Evolutionary conservation across 371 early-diverging fungal species (phyloP).

Genomic region (Astathelohania contejeani): DNA sequence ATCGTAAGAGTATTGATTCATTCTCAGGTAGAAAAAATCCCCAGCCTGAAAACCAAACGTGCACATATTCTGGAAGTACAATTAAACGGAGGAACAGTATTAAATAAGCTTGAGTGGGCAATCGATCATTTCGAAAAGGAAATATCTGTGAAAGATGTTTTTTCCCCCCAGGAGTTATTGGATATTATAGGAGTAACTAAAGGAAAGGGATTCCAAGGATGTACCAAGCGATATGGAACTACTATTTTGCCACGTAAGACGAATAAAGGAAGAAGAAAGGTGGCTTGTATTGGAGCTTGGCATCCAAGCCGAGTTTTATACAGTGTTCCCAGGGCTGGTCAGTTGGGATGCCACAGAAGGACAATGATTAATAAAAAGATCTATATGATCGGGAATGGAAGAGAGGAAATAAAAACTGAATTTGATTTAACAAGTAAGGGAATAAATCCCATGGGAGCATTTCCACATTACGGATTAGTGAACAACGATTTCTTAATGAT

Average conservation of each 20-base stretch:
- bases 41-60: slow-evolving; percentile 75
- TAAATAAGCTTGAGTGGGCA: slow-evolving; percentile 92
- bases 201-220: slow-evolving; percentile 98
- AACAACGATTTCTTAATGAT: slow-evolving; percentile 93
- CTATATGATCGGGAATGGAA: slow-evolving; percentile 84
- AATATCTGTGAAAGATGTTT: slow-evolving; percentile 67
- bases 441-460: slow-evolving; percentile 96
- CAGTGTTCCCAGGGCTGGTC: slow-evolving; percentile 98
- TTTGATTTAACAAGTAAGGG: slow-evolving; percentile 87
- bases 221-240: slow-evolving; percentile 97
- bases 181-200: slow-evolving; percentile 97
- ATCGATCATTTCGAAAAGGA: slow-evolving; percentile 88
- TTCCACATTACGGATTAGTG: slow-evolving; percentile 94
- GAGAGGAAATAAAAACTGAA: slow-evolving; percentile 77
- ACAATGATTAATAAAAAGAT: slow-evolving; percentile 98
- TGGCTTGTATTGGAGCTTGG: slow-evolving; percentile 99
- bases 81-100: slow-evolving; percentile 91
- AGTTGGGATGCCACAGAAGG: slow-evolving; percentile 98
- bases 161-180: slow-evolving; percentile 89
- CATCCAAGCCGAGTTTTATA: slow-evolving; percentile 97
- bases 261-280: slow-evolving; percentile 97
- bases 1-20: slow-evolving; percentile 92
- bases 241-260: slow-evolving; percentile 99
- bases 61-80: slow-evolving; percentile 98
- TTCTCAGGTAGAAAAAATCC: slow-evolving; percentile 84